Evolutionary conservation across 106 monocot species (phyloP), one percentile per base, ranked within the genome.

Genomic region (Dendrobium officinale): DNA sequence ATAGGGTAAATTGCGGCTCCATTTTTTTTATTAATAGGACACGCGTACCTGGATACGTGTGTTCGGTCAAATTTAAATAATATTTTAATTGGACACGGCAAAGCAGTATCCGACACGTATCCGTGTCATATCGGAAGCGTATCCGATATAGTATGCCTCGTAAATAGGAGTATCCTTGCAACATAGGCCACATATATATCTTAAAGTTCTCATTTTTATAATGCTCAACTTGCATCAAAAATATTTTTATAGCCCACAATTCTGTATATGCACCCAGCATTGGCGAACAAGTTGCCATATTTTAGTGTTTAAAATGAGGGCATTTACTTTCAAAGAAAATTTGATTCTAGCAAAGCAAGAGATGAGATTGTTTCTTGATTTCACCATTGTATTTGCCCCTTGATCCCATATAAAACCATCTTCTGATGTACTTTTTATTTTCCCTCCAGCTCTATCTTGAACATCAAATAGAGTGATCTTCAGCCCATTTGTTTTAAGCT

Each of bases 381-480:
- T 79, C 76, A 96, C 98, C 98, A 98, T 95, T 75, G 98, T 95
- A 73, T 94, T 98, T 79, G 98, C 95, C 55, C 98, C 98, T 88
- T 98, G 94, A 80, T 98, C 98, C 98, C 98, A 98, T 82, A 91
- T 83, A 75, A 95, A 83, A 79, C 98, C 92, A 75, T 88, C 84
- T 55, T 86, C 77, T 19, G 88, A 91, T 86, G 78, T 77, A 66
- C 91, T 95, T 84, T 83, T 89, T 45, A 98, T 79, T 88, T 89
- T 95, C 42, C 98, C 98, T 68, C 95, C 95, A 79, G 92, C 86
- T 83, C 92, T 89, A 79, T 83, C 87, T 78, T 91, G 88, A 84
- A 92, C 90, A 79, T 98, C 98, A 85, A 95, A 95, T 56, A 98
- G 77, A 51, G 92, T 92, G 56, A 95, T 94, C 10, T 75, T 85